phyloP scores from a whole-genome alignment of 2,329 filamentous ascomycete species.

The Knufia petricola region DNA sequence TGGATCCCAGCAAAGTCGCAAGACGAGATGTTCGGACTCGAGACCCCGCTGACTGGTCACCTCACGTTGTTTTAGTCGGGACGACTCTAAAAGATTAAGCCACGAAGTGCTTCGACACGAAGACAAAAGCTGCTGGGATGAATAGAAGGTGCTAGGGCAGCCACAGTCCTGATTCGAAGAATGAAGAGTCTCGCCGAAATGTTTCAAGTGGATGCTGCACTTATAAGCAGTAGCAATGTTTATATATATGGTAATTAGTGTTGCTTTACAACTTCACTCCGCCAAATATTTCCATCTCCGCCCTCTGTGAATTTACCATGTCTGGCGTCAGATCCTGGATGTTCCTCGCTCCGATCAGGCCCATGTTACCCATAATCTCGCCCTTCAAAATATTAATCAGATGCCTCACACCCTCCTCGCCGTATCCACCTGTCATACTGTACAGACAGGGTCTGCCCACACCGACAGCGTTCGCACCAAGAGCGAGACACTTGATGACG shows the following conservation, averaged over 20 bases:
- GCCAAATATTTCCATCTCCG: constrained; percentile 27
- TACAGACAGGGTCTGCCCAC: constrained; percentile 45
- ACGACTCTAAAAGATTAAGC: too few species aligned
- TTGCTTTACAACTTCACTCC: constrained; percentile 25
- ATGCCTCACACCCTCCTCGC: constrained; percentile 38
- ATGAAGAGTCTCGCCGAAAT: too few species aligned
- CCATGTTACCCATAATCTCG: constrained; percentile 30
- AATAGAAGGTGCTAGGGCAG: too few species aligned
- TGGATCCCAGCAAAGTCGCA: too few species aligned
- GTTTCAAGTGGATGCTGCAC: too few species aligned
- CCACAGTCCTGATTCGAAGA: too few species aligned
- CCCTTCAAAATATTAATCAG: constrained; percentile 27
- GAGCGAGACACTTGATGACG: constrained; percentile 44
- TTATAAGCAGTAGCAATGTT: not conserved
- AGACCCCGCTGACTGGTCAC: too few species aligned
- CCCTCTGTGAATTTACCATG: constrained; percentile 27
- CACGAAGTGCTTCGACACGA: too few species aligned
- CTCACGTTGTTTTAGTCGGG: too few species aligned
- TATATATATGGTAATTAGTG: constrained; percentile 30
- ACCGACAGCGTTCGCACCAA: constrained; percentile 45
- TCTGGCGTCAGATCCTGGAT: constrained; percentile 24
- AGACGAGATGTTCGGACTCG: too few species aligned
- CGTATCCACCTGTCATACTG: constrained; percentile 45
- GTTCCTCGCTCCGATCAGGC: constrained; percentile 25
- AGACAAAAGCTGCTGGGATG: too few species aligned